phyloP scores from a whole-genome alignment of 768 basidiomycete genomes.

The Fomitopsis serialis region DNA sequence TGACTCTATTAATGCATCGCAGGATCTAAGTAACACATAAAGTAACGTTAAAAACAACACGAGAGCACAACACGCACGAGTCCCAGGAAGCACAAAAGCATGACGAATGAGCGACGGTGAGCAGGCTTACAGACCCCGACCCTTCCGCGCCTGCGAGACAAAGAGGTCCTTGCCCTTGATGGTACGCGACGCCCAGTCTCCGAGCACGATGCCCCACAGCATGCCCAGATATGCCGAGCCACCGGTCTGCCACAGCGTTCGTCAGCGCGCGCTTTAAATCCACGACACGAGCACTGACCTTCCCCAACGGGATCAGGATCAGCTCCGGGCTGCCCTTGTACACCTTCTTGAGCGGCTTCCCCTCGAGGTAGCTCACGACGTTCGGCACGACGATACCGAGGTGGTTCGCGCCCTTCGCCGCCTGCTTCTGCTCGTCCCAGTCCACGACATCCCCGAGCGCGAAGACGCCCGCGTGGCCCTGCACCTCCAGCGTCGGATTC shows the following conservation, averaged over 20 bases:
- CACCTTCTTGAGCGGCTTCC: slow-evolving; percentile 26
- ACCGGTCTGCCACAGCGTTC: slow-evolving; percentile 14
- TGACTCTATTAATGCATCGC: no score
- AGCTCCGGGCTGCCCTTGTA: slow-evolving; percentile 50
- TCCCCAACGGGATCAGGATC: slow-evolving; percentile 50
- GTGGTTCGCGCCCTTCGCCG: slow-evolving; percentile 42
- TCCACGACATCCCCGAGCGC: slow-evolving; percentile 65
- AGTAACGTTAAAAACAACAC: no score
- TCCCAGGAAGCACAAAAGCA: no score
- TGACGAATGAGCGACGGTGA: no score
- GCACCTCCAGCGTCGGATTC: slow-evolving; percentile 51
- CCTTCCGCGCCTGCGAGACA: slow-evolving; percentile 8
- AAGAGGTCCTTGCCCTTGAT: slow-evolving; percentile 25
- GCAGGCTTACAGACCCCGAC: slow-evolving; percentile 7
- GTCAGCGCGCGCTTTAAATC: not conserved
- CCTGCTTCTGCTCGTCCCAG: slow-evolving; percentile 59
- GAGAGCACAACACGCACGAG: no score
- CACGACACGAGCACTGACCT: slow-evolving; percentile 29
- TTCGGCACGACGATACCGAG: slow-evolving; percentile 42
- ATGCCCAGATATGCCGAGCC: slow-evolving; percentile 24
- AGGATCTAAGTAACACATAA: no score
- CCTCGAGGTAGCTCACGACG: slow-evolving; percentile 37
- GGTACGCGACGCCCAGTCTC: slow-evolving; percentile 18
- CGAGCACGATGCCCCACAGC: slow-evolving; percentile 25
- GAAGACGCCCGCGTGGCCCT: slow-evolving; percentile 46